Base-by-base conservation (phyloP, 176 grass and related monocot species). In the Zoysia pacifica region DNA sequence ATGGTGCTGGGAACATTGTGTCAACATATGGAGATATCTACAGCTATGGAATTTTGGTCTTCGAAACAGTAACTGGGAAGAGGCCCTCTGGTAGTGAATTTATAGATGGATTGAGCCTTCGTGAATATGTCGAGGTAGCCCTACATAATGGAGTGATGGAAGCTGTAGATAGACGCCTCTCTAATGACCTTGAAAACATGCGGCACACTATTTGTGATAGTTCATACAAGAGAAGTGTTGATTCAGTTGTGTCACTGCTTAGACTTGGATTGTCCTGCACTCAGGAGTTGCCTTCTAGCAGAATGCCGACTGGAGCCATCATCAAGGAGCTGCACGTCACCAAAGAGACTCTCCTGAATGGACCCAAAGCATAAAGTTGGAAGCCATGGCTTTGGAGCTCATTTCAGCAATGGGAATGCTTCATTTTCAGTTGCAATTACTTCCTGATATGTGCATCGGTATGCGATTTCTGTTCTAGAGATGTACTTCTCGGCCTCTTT, bases 1-100 rank as follows among this genome's bases (percentile, higher is more conserved):
- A 91, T 37, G 85, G 81, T n/a, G 41, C 54, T 39, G 85, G 76
- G 46, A 84, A 80, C 36, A 9, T 42, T 58, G 81, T 82, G 7
- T 87, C 80, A 9, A 77, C 36, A 5, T 42, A 81, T 53, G 89
- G 89, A 63, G 89, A 87, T 38, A 76, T 84, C 4, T 91, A 87
- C 15, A 87, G 85, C 9, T 87, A 81, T 11, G 89, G 85, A 11
- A 78, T 91, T 66, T 76, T 91, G 2, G 35, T 88, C 9, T 49
- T 91, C 14, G 82, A 91, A 54, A 86, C 69, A 48, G 43, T 80
- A 16, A 88, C 77, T 0, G 79, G 74, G 9, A 86, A 36, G 42
- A 82, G 70, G 12, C 86, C 90, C 3, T 89, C 86, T 0, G 79
- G 83, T 8, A 51, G 44, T 19, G 40, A 4, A 28, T 88, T 65